Evolutionary conservation across 805 yeast species (phyloP), one percentile per base, ranked within the genome.

Genomic region (Wickerhamomyces kurtzmanii): DNA sequence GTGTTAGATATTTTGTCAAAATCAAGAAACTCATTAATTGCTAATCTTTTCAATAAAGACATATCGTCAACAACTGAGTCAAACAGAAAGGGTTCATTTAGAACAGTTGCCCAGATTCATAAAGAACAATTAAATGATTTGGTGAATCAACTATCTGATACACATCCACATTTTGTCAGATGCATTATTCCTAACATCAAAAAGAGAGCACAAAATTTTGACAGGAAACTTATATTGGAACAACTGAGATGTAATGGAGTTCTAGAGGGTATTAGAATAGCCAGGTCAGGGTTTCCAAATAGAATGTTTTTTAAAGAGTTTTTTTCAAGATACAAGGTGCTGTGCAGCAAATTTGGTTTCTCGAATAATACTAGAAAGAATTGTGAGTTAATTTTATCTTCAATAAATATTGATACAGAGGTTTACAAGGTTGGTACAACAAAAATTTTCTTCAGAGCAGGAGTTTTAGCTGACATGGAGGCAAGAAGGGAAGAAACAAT

Each of bases 221-320:
- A 84, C 42, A 84, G 79, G 40, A 57, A 56, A 17, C 57, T 91
- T 15, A 94, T 91, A 6, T 59, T 91, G 24, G 89, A 82, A 29
- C 99, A 91, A 55, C 62, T 91, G 36, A 66, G 96, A 37, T 91
- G 97, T 47, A 91, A 91, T 47, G 99, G 99, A 68, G 99, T 91
- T 11, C 58, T 91, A 28, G 99, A 91, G 62, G 99, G 99, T 36
- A 91, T 91, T 17, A 69, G 98, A 53, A 91, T 91, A 34, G 95
- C 97, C 0, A 70, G 99, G 38, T 85, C 95, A 7, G 99, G 99
- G 3, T 91, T 80, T 52, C 99, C 99, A 5, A 91, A 91, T 53
- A 71, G 96, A 39, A 73, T 89, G 47, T 71, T 76, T 17, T 89
- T 87, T 52, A 71, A 75, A 24, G 89, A 84, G 26, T 91, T 91